Evolutionary conservation across 2,329 filamentous ascomycete species (phyloP), one percentile per base, ranked within the genome.

Genomic region (Rutstroemia sydowiana): DNA sequence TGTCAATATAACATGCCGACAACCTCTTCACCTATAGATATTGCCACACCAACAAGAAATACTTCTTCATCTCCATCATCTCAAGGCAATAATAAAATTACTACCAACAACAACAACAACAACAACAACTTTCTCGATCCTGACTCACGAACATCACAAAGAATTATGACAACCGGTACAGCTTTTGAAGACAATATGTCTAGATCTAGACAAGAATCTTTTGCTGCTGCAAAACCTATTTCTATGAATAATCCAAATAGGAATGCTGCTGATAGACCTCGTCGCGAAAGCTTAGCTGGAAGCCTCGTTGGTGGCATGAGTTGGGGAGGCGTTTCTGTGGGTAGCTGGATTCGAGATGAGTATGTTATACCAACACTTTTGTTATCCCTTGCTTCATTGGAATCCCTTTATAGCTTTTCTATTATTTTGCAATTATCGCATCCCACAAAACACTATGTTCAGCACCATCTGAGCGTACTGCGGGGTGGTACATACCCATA

Each of bases 291-390:
- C 52, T 68, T 84, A 31, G 81, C 80, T 14, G 81, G 80, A 45
- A 85, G 81, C 64, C 69, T 84, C 53, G 81, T 84, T 71, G 86
- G 84, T 58, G 91, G 92, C 63, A 90, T 95, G 84, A 96, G 91
- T 71, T 98, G 92, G 91, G 92, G 92, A 66, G 92, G 91, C 59
- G 82, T 95, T 55, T 97, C 92, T 8, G 88, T 97, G 59, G 92
- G 92, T 57, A 97, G 92, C 66, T 97, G 95, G 76, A 93, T 98
- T 70, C 81, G 88, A 69, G 92, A 98, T 73, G 93, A 98, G 93
- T 98, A 82, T 82, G 92, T 85, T 48, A 16, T 23, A 39, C 16
- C 23, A 42, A n/a, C 5, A 20, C 14, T 39, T 21, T 23, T 6
- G 30, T n/a, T n/a, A n/a, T n/a, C n/a, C n/a, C n/a, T n/a, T n/a